A percentile compares a stretch with the other conserved stretches of the same genome.
Conservation (phyloP, 2,329 filamentous ascomycete species). For the Ophiostoma ulmi region DNA sequence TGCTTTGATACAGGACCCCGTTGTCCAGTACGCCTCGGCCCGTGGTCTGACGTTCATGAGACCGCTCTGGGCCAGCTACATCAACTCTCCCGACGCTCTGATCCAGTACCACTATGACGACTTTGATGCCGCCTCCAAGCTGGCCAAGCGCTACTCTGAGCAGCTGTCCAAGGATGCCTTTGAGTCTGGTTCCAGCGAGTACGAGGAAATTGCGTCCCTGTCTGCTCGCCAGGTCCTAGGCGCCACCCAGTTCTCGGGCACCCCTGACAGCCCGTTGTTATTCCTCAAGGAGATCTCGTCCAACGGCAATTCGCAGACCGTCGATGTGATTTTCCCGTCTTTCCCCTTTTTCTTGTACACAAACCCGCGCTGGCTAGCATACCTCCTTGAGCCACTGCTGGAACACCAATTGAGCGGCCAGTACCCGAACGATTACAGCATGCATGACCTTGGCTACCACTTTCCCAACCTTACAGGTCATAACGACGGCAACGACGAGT, state of each 20-base stretch:
- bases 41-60: slow-evolving; percentile 72
- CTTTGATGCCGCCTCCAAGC: slow-evolving; percentile 54
- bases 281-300: slow-evolving; percentile 83
- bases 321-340: slow-evolving; percentile 78
- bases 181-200: slow-evolving; percentile 66
- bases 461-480: slow-evolving; percentile 71
- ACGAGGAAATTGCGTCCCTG: slow-evolving; percentile 71
- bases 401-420: slow-evolving; percentile 76
- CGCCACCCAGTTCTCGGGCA: slow-evolving; percentile 67
- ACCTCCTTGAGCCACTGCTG: slow-evolving; percentile 70
- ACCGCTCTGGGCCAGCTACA: slow-evolving; percentile 74
- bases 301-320: slow-evolving; percentile 76
- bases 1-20: slow-evolving; percentile 68
- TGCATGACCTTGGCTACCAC: slow-evolving; percentile 67
- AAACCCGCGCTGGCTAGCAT: slow-evolving; percentile 72
- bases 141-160: slow-evolving; percentile 66
- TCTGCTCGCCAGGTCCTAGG: slow-evolving; percentile 75
- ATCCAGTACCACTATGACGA: slow-evolving; percentile 71
- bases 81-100: slow-evolving; percentile 54
- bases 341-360: slow-evolving; percentile 83
- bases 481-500: slow-evolving; percentile 60
- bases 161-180: slow-evolving; percentile 68
- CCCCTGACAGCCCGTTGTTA: slow-evolving; percentile 63
- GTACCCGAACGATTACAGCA: slow-evolving; percentile 73
- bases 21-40: slow-evolving; percentile 71